These are phyloP conservation scores for Saccharomycopsis crataegensis DNA, from an alignment of 1,139 yeast species.

Conservation along the genomic window DNA sequence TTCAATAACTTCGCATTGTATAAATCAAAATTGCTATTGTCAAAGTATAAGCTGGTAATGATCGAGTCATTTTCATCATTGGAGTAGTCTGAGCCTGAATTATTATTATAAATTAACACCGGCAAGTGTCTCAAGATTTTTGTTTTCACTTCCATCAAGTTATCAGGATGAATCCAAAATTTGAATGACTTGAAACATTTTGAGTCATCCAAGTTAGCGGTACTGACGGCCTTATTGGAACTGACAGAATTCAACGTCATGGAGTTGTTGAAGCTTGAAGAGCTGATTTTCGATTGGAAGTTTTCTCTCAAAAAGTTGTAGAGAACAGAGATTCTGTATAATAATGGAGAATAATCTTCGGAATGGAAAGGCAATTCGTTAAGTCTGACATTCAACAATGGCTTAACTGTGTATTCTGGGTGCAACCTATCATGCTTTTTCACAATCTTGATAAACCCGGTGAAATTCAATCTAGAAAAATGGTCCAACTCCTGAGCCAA, in stretches of 20 bases:
- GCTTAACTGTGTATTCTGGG: slow-evolving; percentile 77
- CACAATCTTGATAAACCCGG: slow-evolving; percentile 91
- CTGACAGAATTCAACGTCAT: slow-evolving; percentile 21
- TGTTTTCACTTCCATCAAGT: slow-evolving; percentile 94
- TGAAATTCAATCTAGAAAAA: slow-evolving; percentile 84
- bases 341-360: slow-evolving; percentile 88
- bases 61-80: slow-evolving; percentile 60
- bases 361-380: slow-evolving; percentile 86
- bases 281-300: slow-evolving; percentile 22
- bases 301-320: slow-evolving; percentile 78
- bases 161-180: slow-evolving; percentile 95
- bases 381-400: slow-evolving; percentile 79
- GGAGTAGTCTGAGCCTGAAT: slow-evolving; percentile 29
- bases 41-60: slow-evolving; percentile 83
- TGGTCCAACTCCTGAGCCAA: slow-evolving; percentile 82
- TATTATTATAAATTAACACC: slow-evolving; percentile 64
- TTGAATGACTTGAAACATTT: slow-evolving; percentile 70
- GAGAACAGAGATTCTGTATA: slow-evolving; percentile 73
- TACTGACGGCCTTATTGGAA: slow-evolving; percentile 11
- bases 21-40: slow-evolving; percentile 71
- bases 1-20: slow-evolving; percentile 78
- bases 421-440: slow-evolving; percentile 94
- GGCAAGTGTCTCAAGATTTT: slow-evolving; percentile 90
- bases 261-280: slow-evolving; percentile 21
- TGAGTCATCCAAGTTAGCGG: slow-evolving; percentile 21